Conservation (phyloP, 2,329 filamentous ascomycete genomes). For the Monosporascus sp. region DNA sequence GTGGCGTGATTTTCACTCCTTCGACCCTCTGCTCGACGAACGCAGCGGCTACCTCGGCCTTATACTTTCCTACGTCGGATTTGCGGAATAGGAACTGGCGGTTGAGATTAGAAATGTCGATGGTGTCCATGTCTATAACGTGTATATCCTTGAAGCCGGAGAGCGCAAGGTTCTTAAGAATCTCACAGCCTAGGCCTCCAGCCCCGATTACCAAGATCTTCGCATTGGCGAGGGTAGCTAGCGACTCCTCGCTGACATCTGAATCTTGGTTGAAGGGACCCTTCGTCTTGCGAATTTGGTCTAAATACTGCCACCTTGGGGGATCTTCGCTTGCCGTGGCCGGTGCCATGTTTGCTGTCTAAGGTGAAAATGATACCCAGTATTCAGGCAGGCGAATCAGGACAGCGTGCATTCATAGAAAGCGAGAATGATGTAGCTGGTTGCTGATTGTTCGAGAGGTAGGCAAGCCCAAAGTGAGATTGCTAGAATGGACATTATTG, state of each 20-base stretch:
- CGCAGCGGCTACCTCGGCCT: conserved; percentile 85
- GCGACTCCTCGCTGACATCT: conserved; percentile 45
- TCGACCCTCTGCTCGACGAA: conserved; percentile 89
- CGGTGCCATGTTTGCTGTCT: conserved; percentile 11
- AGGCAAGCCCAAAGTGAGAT: conserved; percentile 3
- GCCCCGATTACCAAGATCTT: conserved; percentile 82
- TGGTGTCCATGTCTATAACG: conserved; percentile 99
- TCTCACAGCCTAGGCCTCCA: conserved; percentile 91
- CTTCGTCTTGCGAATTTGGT: conserved; percentile 68
- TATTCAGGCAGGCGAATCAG: background rate
- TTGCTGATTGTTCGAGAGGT: background rate
- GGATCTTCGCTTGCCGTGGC: conserved; percentile 11
- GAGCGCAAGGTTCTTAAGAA: conserved; percentile 90
- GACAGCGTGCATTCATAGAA: background rate
- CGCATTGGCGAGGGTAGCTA: conserved; percentile 58
- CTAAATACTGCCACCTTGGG: conserved; percentile 67
- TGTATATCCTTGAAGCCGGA: conserved; percentile 96
- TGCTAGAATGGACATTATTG: background rate
- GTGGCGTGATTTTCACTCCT: conserved; percentile 87
- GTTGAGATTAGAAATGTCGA: conserved; percentile 97
- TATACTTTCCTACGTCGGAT: conserved; percentile 84
- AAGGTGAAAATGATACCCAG: background rate
- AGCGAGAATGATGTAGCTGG: background rate
- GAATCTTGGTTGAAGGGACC: conserved; percentile 77
- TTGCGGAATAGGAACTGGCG: conserved; percentile 94